A percentile compares a stretch with the other conserved stretches of the same genome.
phyloP scores from a whole-genome alignment of 2,329 filamentous ascomycete species.

The Fusarium multiceps region DNA sequence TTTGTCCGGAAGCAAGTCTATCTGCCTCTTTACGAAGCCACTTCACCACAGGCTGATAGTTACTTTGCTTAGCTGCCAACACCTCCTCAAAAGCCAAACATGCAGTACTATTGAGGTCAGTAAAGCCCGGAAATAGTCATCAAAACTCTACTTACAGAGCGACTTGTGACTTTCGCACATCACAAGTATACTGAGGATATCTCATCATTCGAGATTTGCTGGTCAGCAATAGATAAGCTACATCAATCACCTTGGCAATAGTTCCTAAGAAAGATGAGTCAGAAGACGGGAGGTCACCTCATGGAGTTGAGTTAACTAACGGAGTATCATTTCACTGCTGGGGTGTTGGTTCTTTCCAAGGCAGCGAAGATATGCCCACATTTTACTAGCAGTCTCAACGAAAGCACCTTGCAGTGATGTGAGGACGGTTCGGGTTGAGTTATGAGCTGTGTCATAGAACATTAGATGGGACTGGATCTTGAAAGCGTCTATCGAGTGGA shows the following conservation, averaged over 20 bases:
- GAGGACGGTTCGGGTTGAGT: conserved; percentile 75
- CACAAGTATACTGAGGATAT: conserved; percentile 66
- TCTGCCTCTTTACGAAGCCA: conserved; percentile 71
- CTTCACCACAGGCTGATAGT: conserved; percentile 69
- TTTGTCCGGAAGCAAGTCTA: conserved; percentile 46
- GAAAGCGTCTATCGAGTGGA: conserved; percentile 67
- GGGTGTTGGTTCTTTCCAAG: conserved; percentile 69
- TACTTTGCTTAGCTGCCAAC: conserved; percentile 76
- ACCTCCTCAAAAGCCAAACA: conserved; percentile 76
- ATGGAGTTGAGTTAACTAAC: conserved; percentile 55
- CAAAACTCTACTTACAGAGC: conserved; percentile 64
- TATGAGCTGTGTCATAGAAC: conserved; percentile 84
- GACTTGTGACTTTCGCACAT: conserved; percentile 69
- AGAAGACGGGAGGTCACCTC: background rate
- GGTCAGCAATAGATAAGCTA: conserved; percentile 73
- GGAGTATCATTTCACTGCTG: conserved; percentile 68
- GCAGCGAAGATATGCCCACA: conserved; percentile 70
- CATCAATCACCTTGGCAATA: conserved; percentile 72
- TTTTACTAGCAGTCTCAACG: conserved; percentile 80
- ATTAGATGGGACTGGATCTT: conserved; percentile 87
- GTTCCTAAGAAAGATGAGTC: conserved; percentile 60
- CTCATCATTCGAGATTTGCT: conserved; percentile 60
- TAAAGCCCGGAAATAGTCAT: background rate
- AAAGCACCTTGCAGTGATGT: conserved; percentile 82
- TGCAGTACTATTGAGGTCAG: conserved; percentile 65